A percentile compares a stretch with the other conserved stretches of the same genome.
Evolutionary conservation across 805 yeast genomes (phyloP).

Genomic region (Lipomyces lipofer): DNA sequence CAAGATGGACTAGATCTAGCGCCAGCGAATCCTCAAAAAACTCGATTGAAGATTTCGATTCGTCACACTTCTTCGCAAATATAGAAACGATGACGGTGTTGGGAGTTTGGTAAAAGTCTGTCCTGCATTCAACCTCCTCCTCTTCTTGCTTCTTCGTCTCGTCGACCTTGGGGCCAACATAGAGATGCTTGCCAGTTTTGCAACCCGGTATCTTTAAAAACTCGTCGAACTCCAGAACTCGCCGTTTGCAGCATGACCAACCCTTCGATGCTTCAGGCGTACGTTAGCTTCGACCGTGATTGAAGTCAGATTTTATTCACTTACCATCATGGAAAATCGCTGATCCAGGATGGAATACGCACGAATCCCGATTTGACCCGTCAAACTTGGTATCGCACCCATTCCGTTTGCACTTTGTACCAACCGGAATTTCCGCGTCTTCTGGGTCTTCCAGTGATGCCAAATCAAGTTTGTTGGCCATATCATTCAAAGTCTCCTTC

Average conservation of each 20-base stretch:
- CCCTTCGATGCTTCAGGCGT: constrained; percentile 31
- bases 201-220: constrained; percentile 33
- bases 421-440: constrained; percentile 32
- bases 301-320: not conserved
- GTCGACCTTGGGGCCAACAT: constrained; percentile 20
- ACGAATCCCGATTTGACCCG: constrained; percentile 30
- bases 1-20: constrained; percentile 26
- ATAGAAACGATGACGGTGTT: constrained; percentile 34
- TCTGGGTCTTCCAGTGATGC: constrained; percentile 31
- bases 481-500: constrained; percentile 14
- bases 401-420: constrained; percentile 32
- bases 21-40: constrained; percentile 19
- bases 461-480: constrained; percentile 9
- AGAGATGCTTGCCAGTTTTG: constrained; percentile 30
- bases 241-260: constrained; percentile 35
- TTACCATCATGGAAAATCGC: constrained; percentile 34
- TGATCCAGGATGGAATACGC: constrained; percentile 33
- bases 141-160: constrained; percentile 7
- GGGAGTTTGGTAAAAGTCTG: constrained; percentile 36
- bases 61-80: constrained; percentile 34
- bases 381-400: constrained; percentile 28
- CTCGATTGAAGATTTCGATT: constrained; percentile 25
- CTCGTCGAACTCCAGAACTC: constrained; percentile 35
- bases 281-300: not conserved
- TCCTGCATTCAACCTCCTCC: constrained; percentile 31